Evolutionary conservation across 108 stramenopile genomes (phyloP), one percentile per base, ranked within the genome.

Genomic region (Fistulifera solaris): DNA sequence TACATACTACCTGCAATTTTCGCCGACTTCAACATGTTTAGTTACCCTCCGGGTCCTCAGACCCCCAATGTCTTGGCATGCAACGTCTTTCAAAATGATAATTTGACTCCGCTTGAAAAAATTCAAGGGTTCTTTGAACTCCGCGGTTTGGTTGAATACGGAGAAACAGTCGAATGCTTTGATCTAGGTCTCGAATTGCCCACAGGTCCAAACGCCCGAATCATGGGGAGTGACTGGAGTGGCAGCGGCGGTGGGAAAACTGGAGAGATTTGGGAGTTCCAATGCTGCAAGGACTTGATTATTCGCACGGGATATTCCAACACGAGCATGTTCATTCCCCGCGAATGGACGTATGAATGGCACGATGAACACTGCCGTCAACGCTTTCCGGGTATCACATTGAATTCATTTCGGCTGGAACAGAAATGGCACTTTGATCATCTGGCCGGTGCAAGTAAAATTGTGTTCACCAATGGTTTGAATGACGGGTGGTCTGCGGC

Each of bases 241-340:
- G 88, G 84, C 11, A 77, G 67, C 11, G 88, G 88, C 0, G 69
- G 64, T 25, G 81, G 81, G 0, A 55, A 58, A 24, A 60, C 60
- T 24, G 84, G 77, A 10, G 56, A 81, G 25, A 77, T 76, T 40
- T 90, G 84, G 84, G 89, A 90, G 51, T 83, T 82, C 41, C 89
- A 86, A 31, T 64, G 63, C 39, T 71, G 70, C 40, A 53, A 54
- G 21, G 43, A 28, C 6, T 40, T 76, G 10, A 75, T 74, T 14
- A 68, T 79, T 51, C 65, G 68, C 0, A 12, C 58, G 19, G 67
- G 76, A 43, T 2, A 61, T 16, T 38, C 58, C 4, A 39, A 58
- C 7, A 65, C 62, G 31, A 66, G 64, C 43, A 83, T 78, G 81
- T 83, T 83, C 54, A 74, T 74, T n/a, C 21, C 25, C 4, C 62